Conservation (phyloP, 2,329 filamentous ascomycete species). For the Botrytis medusae region DNA sequence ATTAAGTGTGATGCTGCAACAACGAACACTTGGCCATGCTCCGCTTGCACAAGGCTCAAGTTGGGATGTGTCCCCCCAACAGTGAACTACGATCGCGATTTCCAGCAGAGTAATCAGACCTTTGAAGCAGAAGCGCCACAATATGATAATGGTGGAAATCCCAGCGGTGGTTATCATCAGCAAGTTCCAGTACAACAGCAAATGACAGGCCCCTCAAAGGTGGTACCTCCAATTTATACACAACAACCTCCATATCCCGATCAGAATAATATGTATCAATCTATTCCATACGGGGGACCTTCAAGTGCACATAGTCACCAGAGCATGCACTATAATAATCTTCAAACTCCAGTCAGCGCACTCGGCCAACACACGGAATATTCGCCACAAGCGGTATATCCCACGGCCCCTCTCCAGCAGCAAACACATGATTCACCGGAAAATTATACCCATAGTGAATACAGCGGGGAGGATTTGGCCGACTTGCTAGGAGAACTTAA, state of each 20-base stretch:
- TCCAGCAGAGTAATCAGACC: slow-evolving; percentile 35
- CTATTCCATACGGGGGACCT: slow-evolving; percentile 42
- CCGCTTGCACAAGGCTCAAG: slow-evolving; percentile 88
- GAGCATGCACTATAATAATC: slow-evolving; percentile 54
- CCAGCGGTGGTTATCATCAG: slow-evolving; percentile 52
- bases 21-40: slow-evolving; percentile 96
- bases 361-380: slow-evolving; percentile 55
- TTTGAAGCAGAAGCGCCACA: slow-evolving; percentile 53
- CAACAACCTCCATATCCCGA: slow-evolving; percentile 50
- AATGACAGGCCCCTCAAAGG: slow-evolving; percentile 43
- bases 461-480: slow-evolving; percentile 65
- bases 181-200: slow-evolving; percentile 53
- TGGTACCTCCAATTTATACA: slow-evolving; percentile 47
- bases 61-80: slow-evolving; percentile 84
- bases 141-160: slow-evolving; percentile 46
- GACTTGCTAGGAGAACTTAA: slow-evolving; percentile 83
- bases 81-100: slow-evolving; percentile 40
- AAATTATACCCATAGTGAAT: slow-evolving; percentile 61
- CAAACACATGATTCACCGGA: slow-evolving; percentile 45
- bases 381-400: slow-evolving; percentile 50
- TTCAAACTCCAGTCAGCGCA: slow-evolving; percentile 50
- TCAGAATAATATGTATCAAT: slow-evolving; percentile 43
- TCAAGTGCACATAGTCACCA: slow-evolving; percentile 48
- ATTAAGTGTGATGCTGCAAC: slow-evolving; percentile 98
- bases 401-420: slow-evolving; percentile 49